Evolutionary conservation across 306 rosid species (phyloP).

Genomic region (Cicer chorassanicum): DNA sequence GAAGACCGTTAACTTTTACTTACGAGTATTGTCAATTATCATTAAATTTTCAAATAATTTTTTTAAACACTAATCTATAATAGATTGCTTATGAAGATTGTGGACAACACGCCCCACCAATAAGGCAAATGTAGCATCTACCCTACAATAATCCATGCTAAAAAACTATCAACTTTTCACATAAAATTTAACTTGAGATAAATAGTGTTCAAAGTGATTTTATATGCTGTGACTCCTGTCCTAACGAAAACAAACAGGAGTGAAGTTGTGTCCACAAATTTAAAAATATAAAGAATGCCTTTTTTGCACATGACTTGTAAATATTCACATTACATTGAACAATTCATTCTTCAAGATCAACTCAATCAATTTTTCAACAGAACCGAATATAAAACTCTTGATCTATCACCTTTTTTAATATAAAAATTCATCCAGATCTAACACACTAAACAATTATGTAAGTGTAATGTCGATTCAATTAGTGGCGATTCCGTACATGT

Average conservation of each 20-base stretch:
- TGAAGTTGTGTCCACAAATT: conserved; percentile 2
- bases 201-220: conserved; percentile 2
- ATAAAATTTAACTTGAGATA: background rate
- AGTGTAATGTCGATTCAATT: too few species aligned
- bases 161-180: background rate
- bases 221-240: conserved; percentile 13
- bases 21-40: too few species aligned
- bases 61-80: too few species aligned
- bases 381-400: background rate
- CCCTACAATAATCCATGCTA: background rate
- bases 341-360: conserved; percentile 23
- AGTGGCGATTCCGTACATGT: too few species aligned
- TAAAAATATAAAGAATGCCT: conserved; percentile 3
- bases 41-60: too few species aligned
- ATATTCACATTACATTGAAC: background rate
- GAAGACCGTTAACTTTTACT: too few species aligned
- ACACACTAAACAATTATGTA: background rate
- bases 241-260: conserved; percentile 31
- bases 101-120: too few species aligned
- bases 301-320: conserved; percentile 25
- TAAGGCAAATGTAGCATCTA: too few species aligned
- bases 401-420: background rate
- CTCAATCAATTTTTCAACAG: conserved; percentile 2
- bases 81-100: too few species aligned
- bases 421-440: background rate